phyloP scores from a whole-genome alignment of 2,329 filamentous ascomycete genomes.

The Aspergillus sp. region DNA sequence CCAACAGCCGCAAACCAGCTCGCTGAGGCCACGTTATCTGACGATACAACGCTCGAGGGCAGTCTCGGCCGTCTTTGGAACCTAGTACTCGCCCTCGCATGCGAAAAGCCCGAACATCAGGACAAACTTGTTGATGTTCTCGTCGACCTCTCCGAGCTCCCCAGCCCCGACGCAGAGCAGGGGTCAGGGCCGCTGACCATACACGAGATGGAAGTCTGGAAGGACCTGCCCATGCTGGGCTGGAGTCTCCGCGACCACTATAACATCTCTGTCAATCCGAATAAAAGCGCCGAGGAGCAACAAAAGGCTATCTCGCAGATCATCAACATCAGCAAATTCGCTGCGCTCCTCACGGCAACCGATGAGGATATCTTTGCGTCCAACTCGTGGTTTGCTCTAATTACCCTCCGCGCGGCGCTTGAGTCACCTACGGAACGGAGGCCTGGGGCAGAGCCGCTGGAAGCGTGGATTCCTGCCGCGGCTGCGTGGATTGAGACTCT shows the following conservation, averaged over 20 bases:
- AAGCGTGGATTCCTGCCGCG: conserved; percentile 12
- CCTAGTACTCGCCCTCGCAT: not conserved
- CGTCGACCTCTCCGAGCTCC: not conserved
- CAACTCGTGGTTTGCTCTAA: conserved; percentile 11
- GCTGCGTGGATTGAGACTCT: conserved; percentile 16
- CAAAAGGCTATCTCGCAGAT: not conserved
- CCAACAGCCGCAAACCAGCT: not conserved
- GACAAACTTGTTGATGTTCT: conserved; percentile 1
- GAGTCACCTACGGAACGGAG: conserved; percentile 5
- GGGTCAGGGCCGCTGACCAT: not conserved
- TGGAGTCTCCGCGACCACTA: not conserved
- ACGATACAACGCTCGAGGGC: not conserved
- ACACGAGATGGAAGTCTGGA: not conserved
- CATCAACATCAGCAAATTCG: conserved; percentile 8
- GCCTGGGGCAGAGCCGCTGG: not conserved
- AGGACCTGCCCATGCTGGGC: not conserved
- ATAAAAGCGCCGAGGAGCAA: not conserved
- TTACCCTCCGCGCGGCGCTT: conserved; percentile 8
- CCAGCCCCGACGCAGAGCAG: not conserved
- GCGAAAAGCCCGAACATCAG: not conserved
- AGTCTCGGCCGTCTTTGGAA: not conserved
- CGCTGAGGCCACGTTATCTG: not conserved
- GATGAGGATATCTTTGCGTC: conserved; percentile 9
- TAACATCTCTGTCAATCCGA: not conserved
- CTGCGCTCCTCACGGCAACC: conserved; percentile 12